These are phyloP conservation scores for Tetrahymena thermophila DNA, from an alignment of 73 alveolate genomes.

Conservation along the genomic window DNA sequence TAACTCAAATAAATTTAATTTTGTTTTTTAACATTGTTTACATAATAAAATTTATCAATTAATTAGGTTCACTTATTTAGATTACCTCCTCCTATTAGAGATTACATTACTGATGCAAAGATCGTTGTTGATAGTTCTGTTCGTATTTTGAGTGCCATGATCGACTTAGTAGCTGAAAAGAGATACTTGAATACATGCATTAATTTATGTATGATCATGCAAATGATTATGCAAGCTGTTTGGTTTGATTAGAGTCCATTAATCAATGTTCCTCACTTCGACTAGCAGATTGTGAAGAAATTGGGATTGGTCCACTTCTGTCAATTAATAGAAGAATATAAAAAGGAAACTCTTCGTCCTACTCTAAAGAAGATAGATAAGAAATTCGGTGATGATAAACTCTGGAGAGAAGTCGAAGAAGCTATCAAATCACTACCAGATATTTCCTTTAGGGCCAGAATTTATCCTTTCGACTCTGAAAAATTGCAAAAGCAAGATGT, in stretches of 20 bases:
- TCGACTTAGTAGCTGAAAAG: slow-evolving; percentile 79
- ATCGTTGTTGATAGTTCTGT: slow-evolving; percentile 87
- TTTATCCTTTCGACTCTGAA: neutral
- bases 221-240: slow-evolving; percentile 26
- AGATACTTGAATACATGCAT: slow-evolving; percentile 9
- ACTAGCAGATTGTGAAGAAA: neutral
- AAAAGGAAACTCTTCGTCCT: slow-evolving; percentile 1
- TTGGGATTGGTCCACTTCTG: slow-evolving; percentile 1
- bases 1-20: too few species aligned
- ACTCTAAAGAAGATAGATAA: slow-evolving; percentile 1
- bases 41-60: neutral
- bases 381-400: neutral
- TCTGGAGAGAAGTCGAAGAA: neutral
- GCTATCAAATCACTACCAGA: slow-evolving; percentile 28
- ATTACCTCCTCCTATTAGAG: slow-evolving; percentile 93
- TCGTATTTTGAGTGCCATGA: slow-evolving; percentile 90
- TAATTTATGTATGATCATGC: neutral
- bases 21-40: neutral
- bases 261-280: slow-evolving; percentile 10
- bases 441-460: neutral
- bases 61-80: slow-evolving; percentile 88
- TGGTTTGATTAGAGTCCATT: neutral
- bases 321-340: neutral
- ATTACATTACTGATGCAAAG: slow-evolving; percentile 94
- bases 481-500: neutral